Conservation (phyloP, 148 eudicot species). For the Chenopodium berlandieri region DNA sequence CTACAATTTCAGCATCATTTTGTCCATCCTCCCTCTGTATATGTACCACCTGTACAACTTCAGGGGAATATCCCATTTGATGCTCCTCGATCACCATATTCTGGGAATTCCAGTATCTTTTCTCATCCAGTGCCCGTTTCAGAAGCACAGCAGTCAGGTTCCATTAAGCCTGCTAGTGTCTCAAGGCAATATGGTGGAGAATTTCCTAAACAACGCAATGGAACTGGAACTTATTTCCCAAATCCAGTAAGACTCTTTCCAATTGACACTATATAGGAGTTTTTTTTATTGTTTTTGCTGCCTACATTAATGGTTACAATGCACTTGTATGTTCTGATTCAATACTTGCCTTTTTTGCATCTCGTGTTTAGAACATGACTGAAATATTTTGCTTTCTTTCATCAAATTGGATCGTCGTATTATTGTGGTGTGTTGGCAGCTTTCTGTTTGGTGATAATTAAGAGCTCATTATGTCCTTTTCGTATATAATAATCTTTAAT, state of each 20-base stretch:
- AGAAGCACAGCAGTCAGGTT: slow-evolving; percentile 32
- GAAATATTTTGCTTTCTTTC: background rate
- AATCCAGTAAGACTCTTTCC: slow-evolving; percentile 42
- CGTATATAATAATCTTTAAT: background rate
- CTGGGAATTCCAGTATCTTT: slow-evolving; percentile 27
- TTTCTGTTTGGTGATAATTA: background rate
- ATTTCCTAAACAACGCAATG: slow-evolving; percentile 42
- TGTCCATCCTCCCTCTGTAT: slow-evolving; percentile 32
- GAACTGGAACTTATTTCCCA: slow-evolving; percentile 67
- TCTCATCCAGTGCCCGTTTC: slow-evolving; percentile 33
- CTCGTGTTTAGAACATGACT: background rate
- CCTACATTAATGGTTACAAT: slow-evolving; percentile 4
- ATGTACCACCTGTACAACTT: slow-evolving; percentile 36
- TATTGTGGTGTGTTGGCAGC: background rate
- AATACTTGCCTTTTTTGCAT: background rate
- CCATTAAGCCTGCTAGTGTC: slow-evolving; percentile 30
- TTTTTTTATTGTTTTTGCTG: background rate
- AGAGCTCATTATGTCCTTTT: background rate
- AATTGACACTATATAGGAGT: background rate
- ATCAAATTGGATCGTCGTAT: background rate
- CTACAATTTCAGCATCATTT: slow-evolving; percentile 32
- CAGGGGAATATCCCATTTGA: slow-evolving; percentile 33
- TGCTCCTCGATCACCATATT: slow-evolving; percentile 31
- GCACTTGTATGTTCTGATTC: background rate
- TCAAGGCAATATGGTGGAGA: slow-evolving; percentile 38